Evolutionary conservation across 2,329 filamentous ascomycete species (phyloP).

Genomic region (Ceratocystis destructans): DNA sequence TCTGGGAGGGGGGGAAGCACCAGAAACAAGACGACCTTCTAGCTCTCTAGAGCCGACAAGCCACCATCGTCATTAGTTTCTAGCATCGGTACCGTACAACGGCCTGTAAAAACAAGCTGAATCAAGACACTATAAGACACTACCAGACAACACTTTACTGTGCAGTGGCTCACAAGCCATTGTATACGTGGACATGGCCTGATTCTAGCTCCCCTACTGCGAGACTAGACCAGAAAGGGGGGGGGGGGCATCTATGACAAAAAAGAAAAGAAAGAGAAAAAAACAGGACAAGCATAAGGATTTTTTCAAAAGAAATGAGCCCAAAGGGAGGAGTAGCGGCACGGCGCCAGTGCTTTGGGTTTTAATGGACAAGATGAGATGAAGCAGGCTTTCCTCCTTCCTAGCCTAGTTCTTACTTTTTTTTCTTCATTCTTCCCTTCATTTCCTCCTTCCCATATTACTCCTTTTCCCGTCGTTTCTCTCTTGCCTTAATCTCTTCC

Average conservation of each 20-base stretch:
- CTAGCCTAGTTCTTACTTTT: not conserved
- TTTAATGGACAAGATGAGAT: not conserved
- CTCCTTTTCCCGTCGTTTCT: not conserved
- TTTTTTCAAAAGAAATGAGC: not conserved
- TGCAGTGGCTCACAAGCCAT: not conserved
- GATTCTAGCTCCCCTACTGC: not conserved
- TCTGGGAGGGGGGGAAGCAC: not conserved
- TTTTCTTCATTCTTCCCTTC: not conserved
- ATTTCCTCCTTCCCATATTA: not conserved
- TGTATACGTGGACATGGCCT: not conserved
- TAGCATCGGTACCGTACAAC: not conserved
- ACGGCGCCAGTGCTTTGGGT: not conserved
- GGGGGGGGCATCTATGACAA: not conserved
- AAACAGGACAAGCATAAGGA: not conserved
- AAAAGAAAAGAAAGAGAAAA: not conserved
- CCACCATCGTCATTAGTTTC: not conserved
- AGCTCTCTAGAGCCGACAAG: not conserved
- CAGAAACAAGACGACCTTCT: not conserved
- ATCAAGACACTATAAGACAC: not conserved
- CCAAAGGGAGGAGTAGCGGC: not conserved
- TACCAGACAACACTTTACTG: not conserved
- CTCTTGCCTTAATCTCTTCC: not conserved
- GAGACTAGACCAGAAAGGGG: not conserved
- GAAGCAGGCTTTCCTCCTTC: not conserved
- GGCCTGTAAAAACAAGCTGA: not conserved